Percentiles rank a stretch among this genome's conserved stretches.
Conservation (phyloP, 257 asterid species). For the Salvia splendens region DNA sequence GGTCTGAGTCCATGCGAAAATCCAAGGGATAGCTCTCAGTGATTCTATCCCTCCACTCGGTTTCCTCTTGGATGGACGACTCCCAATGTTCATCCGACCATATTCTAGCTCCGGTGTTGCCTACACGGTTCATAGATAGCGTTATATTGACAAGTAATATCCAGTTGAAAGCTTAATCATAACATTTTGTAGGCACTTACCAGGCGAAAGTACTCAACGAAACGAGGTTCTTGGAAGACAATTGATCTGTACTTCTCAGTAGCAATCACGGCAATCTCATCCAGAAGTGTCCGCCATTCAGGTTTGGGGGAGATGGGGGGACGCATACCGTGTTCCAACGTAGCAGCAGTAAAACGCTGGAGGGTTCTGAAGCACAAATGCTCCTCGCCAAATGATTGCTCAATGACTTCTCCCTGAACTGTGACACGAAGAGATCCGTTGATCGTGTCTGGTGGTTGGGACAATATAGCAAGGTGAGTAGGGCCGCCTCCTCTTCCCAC, state of each 20-base stretch:
- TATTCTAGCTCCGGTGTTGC: conserved; percentile 71
- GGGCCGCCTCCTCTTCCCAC: conserved; percentile 80
- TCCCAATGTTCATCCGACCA: conserved; percentile 70
- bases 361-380: conserved; percentile 69
- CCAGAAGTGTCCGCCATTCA: conserved; percentile 64
- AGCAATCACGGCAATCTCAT: conserved; percentile 52
- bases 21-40: conserved; percentile 73
- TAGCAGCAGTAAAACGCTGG: conserved; percentile 72
- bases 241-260: conserved; percentile 64
- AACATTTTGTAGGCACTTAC: conserved; percentile 40
- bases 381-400: conserved; percentile 69
- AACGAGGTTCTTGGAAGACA: conserved; percentile 67
- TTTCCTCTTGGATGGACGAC: conserved; percentile 67
- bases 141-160: not conserved
- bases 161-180: not conserved
- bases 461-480: conserved; percentile 65
- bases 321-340: conserved; percentile 65
- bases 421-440: conserved; percentile 73
- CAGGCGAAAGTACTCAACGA: conserved; percentile 72
- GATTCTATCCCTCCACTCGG: conserved; percentile 75
- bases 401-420: conserved; percentile 73
- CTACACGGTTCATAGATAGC: conserved; percentile 20
- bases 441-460: conserved; percentile 72
- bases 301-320: conserved; percentile 67
- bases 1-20: conserved; percentile 74